Evolutionary conservation across 169 alveolate genomes (phyloP), one percentile per base, ranked within the genome.

Genomic region (Plasmodium relictum): DNA sequence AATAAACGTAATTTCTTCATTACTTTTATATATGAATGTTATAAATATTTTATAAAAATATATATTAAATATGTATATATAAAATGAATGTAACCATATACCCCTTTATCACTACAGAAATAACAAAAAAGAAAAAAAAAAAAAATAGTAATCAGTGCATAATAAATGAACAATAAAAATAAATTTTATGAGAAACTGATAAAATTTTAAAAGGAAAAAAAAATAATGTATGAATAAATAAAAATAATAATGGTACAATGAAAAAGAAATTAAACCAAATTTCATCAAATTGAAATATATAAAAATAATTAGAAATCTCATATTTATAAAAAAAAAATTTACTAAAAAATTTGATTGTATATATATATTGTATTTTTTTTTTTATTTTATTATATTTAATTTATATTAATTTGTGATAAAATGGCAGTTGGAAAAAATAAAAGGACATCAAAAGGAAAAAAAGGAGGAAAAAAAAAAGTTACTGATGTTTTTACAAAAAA

Each of bases 401-500:
- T 31, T 2, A 31, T 3, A 31, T 31, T 31, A 31, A 31, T 31
- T n/a, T n/a, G n/a, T 31, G 62, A 41, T 41, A 92, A 93, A 83
- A 98, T 98, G 99, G 98, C 99, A 88, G 97, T 97, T 66, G 99
- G 99, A 44, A 98, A 98, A 97, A 98, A 98, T 94, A 97, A 97
- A 88, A 95, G 98, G 93, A 97, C 97, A 89, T 97, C 98, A 95
- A 97, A 97, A 96, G 99, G 98, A 54, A 97, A 97, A 94, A 98
- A 98, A 96, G 99, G 99, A 71, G 98, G 97, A 59, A 98, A 97
- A 95, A 98, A 98, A 98, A 98, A 98, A 95, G 95, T 97, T 54
- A 97, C 98, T 41, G 99, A 98, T 94, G 98, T 99, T 50, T 98
- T 98, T 96, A 88, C 96, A 74, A 95, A 97, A 95, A 98, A 98